Evolutionary conservation across 768 basidiomycete species (phyloP).

Genomic region (Termitomyces bulborhizus): DNA sequence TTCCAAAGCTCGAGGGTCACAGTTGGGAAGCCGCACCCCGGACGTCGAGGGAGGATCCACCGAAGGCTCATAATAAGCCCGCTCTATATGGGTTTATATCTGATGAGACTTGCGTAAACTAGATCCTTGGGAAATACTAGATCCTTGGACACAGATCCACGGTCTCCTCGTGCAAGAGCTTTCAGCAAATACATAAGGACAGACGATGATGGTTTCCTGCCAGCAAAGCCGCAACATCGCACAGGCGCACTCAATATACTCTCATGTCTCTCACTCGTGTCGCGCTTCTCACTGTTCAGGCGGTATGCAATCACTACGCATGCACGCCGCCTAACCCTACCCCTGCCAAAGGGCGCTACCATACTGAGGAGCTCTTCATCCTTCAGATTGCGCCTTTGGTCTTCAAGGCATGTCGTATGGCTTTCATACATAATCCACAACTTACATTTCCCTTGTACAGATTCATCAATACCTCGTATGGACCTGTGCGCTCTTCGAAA

Average conservation of each 20-base stretch:
- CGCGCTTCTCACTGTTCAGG: conserved; percentile 33
- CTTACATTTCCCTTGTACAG: not conserved
- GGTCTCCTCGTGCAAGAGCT: conserved; percentile 10
- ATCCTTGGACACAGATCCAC: conserved; percentile 9
- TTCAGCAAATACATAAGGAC: conserved; percentile 9
- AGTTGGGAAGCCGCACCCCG: conserved; percentile 2
- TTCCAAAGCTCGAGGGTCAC: conserved; percentile 1
- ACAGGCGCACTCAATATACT: not conserved
- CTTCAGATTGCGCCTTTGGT: conserved; percentile 43
- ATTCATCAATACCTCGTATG: conserved; percentile 16
- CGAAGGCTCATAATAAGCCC: conserved; percentile 5
- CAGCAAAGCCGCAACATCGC: conserved; percentile 1
- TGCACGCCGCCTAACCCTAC: conserved; percentile 46
- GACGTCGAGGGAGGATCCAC: conserved; percentile 11
- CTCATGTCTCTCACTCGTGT: conserved; percentile 36
- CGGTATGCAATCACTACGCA: conserved; percentile 36
- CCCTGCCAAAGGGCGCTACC: conserved; percentile 36
- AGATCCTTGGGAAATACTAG: conserved; percentile 6
- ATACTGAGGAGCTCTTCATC: conserved; percentile 34
- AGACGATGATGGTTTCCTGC: not conserved
- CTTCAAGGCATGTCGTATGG: conserved; percentile 29
- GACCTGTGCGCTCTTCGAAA: conserved; percentile 17
- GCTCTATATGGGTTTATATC: conserved; percentile 6
- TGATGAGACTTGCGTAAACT: conserved; percentile 7
- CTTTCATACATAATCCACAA: not conserved